Conservation (phyloP, 306 rosid genomes). For the Cucurbita ficifolia region DNA sequence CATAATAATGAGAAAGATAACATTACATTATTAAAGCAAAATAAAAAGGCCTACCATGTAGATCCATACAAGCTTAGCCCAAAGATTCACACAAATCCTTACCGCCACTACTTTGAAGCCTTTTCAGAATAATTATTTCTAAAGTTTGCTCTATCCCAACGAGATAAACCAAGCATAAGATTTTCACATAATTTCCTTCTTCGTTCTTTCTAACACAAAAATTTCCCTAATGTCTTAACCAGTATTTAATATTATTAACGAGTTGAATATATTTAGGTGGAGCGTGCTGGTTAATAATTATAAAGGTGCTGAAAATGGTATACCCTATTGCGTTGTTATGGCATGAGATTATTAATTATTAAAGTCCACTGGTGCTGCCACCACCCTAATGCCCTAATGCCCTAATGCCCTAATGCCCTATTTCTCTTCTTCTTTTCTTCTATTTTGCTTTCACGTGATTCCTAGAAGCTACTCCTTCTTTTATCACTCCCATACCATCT, state of each 20-base stretch:
- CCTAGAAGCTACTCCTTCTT: neutral
- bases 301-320: neutral
- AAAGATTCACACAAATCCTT: neutral
- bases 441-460: neutral
- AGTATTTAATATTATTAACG: no score
- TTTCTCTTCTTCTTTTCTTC: neutral
- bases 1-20: neutral
- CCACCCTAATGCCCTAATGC: neutral
- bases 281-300: no score
- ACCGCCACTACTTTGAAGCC: neutral
- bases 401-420: neutral
- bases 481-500: neutral
- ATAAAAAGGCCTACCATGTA: neutral
- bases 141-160: no score
- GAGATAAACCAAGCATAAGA: no score
- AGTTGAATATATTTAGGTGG: no score
- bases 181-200: no score
- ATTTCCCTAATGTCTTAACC: no score
- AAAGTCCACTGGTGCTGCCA: neutral
- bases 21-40: neutral
- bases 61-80: neutral
- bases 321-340: neutral
- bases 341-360: neutral
- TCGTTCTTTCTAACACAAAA: no score
- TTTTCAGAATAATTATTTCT: neutral